phyloP scores from a whole-genome alignment of 192 early-diverging fungal species.

The Entophlyctis helioformis region DNA sequence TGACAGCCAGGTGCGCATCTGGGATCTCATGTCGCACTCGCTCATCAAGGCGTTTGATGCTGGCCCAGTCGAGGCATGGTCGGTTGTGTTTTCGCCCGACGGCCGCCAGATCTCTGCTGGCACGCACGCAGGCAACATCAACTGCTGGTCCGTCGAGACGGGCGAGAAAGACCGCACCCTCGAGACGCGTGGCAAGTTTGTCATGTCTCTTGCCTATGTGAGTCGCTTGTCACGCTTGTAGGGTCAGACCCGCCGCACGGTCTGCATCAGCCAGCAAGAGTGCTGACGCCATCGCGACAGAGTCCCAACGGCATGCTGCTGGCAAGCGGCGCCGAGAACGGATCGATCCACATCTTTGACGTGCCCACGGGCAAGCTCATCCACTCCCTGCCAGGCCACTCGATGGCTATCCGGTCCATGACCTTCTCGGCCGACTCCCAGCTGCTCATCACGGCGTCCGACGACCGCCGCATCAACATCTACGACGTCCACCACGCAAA shows the following conservation, averaged over 20 bases:
- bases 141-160: slow-evolving; percentile 55
- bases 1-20: slow-evolving; percentile 65
- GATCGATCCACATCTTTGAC: slow-evolving; percentile 58
- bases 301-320: slow-evolving; percentile 64
- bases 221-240: too few relatives aligned
- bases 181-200: slow-evolving; percentile 60
- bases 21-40: slow-evolving; percentile 51
- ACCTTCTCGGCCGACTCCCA: slow-evolving; percentile 61
- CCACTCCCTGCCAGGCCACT: slow-evolving; percentile 55
- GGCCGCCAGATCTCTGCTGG: slow-evolving; percentile 59
- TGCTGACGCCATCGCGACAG: too few relatives aligned
- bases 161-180: slow-evolving; percentile 54
- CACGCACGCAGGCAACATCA: slow-evolving; percentile 59
- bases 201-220: slow-evolving; percentile 72
- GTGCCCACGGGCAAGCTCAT: slow-evolving; percentile 54
- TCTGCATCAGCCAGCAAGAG: too few relatives aligned
- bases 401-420: slow-evolving; percentile 63
- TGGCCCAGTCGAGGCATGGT: slow-evolving; percentile 67
- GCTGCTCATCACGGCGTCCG: slow-evolving; percentile 60
- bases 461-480: slow-evolving; percentile 69
- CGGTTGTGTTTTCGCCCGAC: slow-evolving; percentile 60
- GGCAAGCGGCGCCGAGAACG: slow-evolving; percentile 65
- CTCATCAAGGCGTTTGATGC: slow-evolving; percentile 48
- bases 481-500: slow-evolving; percentile 70
- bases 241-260: too few relatives aligned